These are phyloP conservation scores for Globisporangium apiculatum DNA, from an alignment of 352 stramenopile species.

Conservation along the genomic window DNA sequence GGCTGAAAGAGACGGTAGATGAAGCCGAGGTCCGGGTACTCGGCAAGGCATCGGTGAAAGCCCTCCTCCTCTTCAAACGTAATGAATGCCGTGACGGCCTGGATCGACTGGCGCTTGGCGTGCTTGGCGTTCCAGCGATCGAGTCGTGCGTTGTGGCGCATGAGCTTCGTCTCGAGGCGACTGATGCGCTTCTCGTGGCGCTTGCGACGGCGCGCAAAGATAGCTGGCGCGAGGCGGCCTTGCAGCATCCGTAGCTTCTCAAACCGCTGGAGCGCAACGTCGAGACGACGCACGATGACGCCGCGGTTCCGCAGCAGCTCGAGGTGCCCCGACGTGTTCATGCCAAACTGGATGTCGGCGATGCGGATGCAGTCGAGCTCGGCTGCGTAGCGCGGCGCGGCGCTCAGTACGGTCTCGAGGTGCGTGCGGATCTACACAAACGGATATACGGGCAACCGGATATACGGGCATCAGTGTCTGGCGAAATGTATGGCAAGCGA, in stretches of 20 bases:
- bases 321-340: constrained; percentile 52
- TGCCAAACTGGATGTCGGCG: constrained; percentile 76
- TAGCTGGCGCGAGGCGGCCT: constrained; percentile 25
- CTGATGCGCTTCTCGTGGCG: constrained; percentile 35
- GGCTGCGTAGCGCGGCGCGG: constrained; percentile 38
- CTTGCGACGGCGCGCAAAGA: constrained; percentile 35
- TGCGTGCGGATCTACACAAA: constrained; percentile 47
- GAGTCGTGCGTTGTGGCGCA: constrained; percentile 30
- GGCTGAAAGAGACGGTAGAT: constrained; percentile 72
- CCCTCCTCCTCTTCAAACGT: constrained; percentile 84
- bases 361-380: constrained; percentile 57
- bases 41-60: constrained; percentile 60
- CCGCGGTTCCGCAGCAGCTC: constrained; percentile 56
- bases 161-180: constrained; percentile 38
- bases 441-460: background rate
- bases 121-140: constrained; percentile 21
- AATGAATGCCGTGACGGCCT: constrained; percentile 73
- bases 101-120: constrained; percentile 16
- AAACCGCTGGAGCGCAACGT: constrained; percentile 56
- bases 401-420: constrained; percentile 51
- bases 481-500: background rate
- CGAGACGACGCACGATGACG: constrained; percentile 49
- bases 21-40: constrained; percentile 71
- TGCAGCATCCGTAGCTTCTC: constrained; percentile 58
- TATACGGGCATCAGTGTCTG: background rate